These are phyloP conservation scores for Phaffomyces opuntiae DNA, from an alignment of 805 yeast species.

Conservation along the genomic window DNA sequence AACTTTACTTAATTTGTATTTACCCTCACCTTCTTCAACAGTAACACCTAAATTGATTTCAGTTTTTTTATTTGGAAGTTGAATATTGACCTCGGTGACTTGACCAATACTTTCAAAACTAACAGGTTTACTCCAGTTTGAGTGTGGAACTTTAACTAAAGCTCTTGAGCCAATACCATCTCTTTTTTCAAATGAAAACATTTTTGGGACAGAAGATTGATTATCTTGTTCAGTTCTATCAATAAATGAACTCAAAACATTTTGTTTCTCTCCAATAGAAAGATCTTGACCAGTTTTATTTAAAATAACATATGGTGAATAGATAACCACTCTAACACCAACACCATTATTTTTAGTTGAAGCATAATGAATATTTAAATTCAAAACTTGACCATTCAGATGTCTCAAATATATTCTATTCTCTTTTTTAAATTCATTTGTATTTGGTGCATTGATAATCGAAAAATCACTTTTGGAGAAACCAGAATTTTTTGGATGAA, in stretches of 20 bases:
- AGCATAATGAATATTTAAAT: constrained; percentile 58
- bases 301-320: constrained; percentile 76
- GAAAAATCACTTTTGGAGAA: constrained; percentile 67
- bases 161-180: constrained; percentile 61
- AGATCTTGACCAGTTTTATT: constrained; percentile 73
- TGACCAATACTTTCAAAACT: constrained; percentile 92
- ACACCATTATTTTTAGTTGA: constrained; percentile 42
- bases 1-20: constrained; percentile 68
- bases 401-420: constrained; percentile 41
- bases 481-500: constrained; percentile 56
- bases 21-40: constrained; percentile 79
- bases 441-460: constrained; percentile 49
- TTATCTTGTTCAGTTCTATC: constrained; percentile 22
- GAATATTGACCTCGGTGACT: constrained; percentile 47
- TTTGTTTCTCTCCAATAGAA: constrained; percentile 45
- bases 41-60: constrained; percentile 75
- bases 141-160: constrained; percentile 54
- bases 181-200: constrained; percentile 76
- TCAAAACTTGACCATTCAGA: constrained; percentile 61
- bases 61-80: constrained; percentile 39
- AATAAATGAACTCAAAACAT: constrained; percentile 42
- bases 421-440: constrained; percentile 53
- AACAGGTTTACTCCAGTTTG: constrained; percentile 64
- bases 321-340: constrained; percentile 62
- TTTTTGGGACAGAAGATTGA: constrained; percentile 46